These are phyloP conservation scores for Jimgerdemannia flammicorona DNA, from an alignment of 192 early-diverging fungal genomes.

Conservation along the genomic window DNA sequence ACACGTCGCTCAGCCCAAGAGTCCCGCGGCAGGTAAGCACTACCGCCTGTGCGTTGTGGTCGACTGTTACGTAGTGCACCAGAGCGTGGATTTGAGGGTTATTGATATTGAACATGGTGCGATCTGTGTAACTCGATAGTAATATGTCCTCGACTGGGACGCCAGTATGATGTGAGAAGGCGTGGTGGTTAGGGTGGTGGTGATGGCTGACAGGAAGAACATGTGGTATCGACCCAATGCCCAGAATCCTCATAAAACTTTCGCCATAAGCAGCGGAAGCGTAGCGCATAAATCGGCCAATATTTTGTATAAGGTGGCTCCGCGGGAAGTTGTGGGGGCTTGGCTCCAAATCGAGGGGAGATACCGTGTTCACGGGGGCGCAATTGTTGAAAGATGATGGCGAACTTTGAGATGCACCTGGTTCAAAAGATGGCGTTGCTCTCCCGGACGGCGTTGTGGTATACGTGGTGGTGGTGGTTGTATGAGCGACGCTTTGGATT, in stretches of 20 bases:
- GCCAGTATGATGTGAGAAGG: slow-evolving; percentile 77
- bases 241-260: slow-evolving; percentile 70
- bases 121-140: slow-evolving; percentile 63
- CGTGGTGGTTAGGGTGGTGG: slow-evolving; percentile 62
- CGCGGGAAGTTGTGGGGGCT: slow-evolving; percentile 46
- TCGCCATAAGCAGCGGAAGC: slow-evolving; percentile 70
- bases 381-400: background rate
- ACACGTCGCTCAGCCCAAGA: slow-evolving; percentile 77
- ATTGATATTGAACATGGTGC: slow-evolving; percentile 26
- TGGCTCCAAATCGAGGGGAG: slow-evolving; percentile 24
- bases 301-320: slow-evolving; percentile 57
- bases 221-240: slow-evolving; percentile 48
- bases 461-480: slow-evolving; percentile 19
- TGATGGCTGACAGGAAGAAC: slow-evolving; percentile 32
- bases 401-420: too few relatives aligned
- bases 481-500: slow-evolving; percentile 23
- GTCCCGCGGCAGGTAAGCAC: slow-evolving; percentile 88
- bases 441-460: slow-evolving; percentile 6
- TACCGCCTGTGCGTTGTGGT: slow-evolving; percentile 71
- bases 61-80: slow-evolving; percentile 79
- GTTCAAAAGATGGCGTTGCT: too few relatives aligned
- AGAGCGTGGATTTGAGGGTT: slow-evolving; percentile 65
- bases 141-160: slow-evolving; percentile 70
- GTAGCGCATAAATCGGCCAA: slow-evolving; percentile 65
- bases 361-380: background rate